These are phyloP conservation scores for Lyophyllum semitale DNA, from an alignment of 768 basidiomycete genomes.

Conservation along the genomic window DNA sequence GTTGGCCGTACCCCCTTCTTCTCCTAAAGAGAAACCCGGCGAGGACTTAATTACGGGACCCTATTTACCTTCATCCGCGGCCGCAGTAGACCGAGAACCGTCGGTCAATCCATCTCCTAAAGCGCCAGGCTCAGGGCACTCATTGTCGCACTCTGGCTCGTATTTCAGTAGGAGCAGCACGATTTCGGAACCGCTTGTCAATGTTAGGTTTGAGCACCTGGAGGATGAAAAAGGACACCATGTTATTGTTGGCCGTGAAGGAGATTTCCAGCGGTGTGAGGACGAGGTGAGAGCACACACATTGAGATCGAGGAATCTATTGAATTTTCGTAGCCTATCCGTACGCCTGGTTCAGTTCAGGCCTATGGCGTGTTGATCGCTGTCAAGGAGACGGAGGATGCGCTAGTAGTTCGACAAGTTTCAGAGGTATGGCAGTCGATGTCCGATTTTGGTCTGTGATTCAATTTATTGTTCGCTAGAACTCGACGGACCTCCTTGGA, in stretches of 20 bases:
- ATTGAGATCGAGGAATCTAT: background rate
- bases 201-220: slow-evolving; percentile 65
- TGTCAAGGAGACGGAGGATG: slow-evolving; percentile 60
- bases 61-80: background rate
- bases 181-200: slow-evolving; percentile 41
- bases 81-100: slow-evolving; percentile 14
- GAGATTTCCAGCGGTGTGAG: slow-evolving; percentile 64
- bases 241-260: slow-evolving; percentile 70
- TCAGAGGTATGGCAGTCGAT: slow-evolving; percentile 60
- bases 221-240: slow-evolving; percentile 69
- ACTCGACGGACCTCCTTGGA: slow-evolving; percentile 73
- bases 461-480: slow-evolving; percentile 41
- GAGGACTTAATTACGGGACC: background rate
- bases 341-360: slow-evolving; percentile 80
- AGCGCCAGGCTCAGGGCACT: background rate
- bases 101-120: slow-evolving; percentile 11
- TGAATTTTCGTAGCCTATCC: slow-evolving; percentile 58
- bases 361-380: slow-evolving; percentile 81
- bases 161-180: slow-evolving; percentile 8
- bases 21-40: background rate
- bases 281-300: slow-evolving; percentile 56
- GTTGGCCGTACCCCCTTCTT: slow-evolving; percentile 20
- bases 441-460: background rate
- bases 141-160: slow-evolving; percentile 14
- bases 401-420: slow-evolving; percentile 69